A percentile compares a stretch with the other conserved stretches of the same genome.
These are phyloP conservation scores for Aureobasidium sp. DNA, from an alignment of 2,329 filamentous ascomycete genomes.

Conservation along the genomic window DNA sequence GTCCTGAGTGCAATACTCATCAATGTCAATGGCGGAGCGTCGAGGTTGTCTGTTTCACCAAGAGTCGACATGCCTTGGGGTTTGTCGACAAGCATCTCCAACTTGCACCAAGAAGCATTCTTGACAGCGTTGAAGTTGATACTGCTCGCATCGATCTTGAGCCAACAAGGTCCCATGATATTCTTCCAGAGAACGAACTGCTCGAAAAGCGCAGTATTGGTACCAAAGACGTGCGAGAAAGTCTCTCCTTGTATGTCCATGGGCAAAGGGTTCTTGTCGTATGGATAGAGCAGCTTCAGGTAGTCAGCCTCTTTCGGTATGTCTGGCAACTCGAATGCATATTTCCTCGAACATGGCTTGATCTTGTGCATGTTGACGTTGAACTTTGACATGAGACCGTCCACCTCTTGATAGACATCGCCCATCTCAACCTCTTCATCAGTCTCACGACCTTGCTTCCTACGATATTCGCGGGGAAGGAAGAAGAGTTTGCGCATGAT, in stretches of 20 bases:
- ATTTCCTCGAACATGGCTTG: constrained; percentile 82
- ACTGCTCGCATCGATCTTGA: constrained; percentile 67
- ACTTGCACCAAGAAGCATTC: constrained; percentile 94
- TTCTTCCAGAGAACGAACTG: constrained; percentile 99
- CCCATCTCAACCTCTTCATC: constrained; percentile 75
- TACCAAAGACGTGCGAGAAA: constrained; percentile 89
- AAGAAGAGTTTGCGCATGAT: constrained; percentile 90
- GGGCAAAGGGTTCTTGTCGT: constrained; percentile 72
- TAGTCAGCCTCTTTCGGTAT: constrained; percentile 88
- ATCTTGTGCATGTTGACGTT: constrained; percentile 88
- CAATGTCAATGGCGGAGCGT: constrained; percentile 81
- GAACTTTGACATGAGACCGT: constrained; percentile 78
- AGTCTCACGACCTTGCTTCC: constrained; percentile 58
- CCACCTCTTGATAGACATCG: constrained; percentile 86
- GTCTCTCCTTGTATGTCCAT: constrained; percentile 70
- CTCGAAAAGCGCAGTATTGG: constrained; percentile 89
- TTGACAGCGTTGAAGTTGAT: constrained; percentile 78
- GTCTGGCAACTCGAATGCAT: constrained; percentile 84
- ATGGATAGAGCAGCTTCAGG: constrained; percentile 92
- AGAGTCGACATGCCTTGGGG: constrained; percentile 68
- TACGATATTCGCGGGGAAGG: constrained; percentile 64
- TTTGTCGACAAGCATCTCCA: constrained; percentile 76
- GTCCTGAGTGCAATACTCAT: constrained; percentile 92
- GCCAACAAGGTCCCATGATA: constrained; percentile 97
- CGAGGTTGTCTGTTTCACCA: constrained; percentile 70